A percentile compares a stretch with the other conserved stretches of the same genome.
phyloP scores from a whole-genome alignment of 352 stramenopile species.

The Plasmopara viticola region DNA sequence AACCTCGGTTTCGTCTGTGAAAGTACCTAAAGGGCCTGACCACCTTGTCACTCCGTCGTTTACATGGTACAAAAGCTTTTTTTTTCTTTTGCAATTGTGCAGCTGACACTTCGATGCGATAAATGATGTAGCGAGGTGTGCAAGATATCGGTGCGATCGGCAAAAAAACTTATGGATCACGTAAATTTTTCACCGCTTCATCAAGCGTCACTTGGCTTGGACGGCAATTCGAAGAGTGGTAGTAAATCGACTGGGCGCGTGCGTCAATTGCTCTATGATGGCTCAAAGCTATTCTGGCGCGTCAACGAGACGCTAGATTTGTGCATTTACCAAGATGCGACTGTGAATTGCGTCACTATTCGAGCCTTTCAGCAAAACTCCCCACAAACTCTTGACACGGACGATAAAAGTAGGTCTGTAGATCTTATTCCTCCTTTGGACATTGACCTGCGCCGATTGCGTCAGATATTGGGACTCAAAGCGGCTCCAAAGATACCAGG shows the following conservation, averaged over 20 bases:
- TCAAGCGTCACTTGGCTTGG: constrained; percentile 63
- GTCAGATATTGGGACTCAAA: constrained; percentile 32
- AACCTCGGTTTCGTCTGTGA: constrained; percentile 8
- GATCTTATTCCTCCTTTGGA: constrained; percentile 44
- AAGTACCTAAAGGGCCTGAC: constrained; percentile 21
- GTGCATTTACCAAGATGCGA: constrained; percentile 73
- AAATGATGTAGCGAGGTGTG: constrained; percentile 60
- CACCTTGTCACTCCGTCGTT: constrained; percentile 48
- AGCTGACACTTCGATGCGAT: constrained; percentile 6
- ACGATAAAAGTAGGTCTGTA: constrained; percentile 4
- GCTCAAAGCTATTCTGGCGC: constrained; percentile 83
- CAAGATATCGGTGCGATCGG: constrained; percentile 83
- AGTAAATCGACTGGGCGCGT: constrained; percentile 22
- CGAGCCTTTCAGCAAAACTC: constrained; percentile 48
- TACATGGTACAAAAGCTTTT: constrained; percentile 41
- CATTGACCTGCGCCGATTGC: constrained; percentile 48
- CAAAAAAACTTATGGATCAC: constrained; percentile 83
- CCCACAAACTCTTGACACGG: constrained; percentile 10
- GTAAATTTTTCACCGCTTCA: constrained; percentile 86
- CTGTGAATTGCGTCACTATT: constrained; percentile 64
- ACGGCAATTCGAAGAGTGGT: constrained; percentile 13
- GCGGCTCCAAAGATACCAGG: constrained; percentile 9
- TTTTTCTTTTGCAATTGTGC: neutral
- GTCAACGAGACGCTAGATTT: constrained; percentile 84
- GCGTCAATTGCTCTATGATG: constrained; percentile 71